Evolutionary conservation across 2,329 filamentous ascomycete species (phyloP), one percentile per base, ranked within the genome.

Genomic region (Raffaelea deltoideospora): DNA sequence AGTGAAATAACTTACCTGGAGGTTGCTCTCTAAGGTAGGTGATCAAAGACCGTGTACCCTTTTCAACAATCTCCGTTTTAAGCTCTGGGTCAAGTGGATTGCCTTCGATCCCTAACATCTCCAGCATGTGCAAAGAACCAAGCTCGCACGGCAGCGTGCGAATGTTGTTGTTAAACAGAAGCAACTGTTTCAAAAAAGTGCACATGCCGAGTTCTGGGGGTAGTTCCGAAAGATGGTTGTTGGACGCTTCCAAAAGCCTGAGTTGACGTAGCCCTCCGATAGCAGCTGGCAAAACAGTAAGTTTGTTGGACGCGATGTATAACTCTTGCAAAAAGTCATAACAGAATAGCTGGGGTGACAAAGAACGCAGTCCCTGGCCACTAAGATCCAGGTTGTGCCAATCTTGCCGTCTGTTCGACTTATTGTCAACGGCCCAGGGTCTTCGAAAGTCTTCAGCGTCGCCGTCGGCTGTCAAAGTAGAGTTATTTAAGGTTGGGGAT

Each of bases 191-290:
- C 38, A 98, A 65, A 47, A 87, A 90, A 21, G 87, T 90, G 49
- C 94, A 84, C 88, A 96, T 98, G 52, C 90, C 90, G 42, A 98
- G 75, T 61, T 98, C 88, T 18, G 82, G 72, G 1, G 90, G 90
- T 4, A 98, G 64, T 45, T 81, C 76, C 9, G 69, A 70, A 41
- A 98, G 67, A 43, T 88, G 74, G 56, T 98, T 98, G 60, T 79
- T 76, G 0, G 90, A 96, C 3, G 87, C 69, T 56, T 98, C 88
- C 34, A 98, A 70, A 50, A 87, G 72, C 26, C 75, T 80, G 34
- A 98, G 63, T 44, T 81, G 79, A 45, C 87, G 77, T 45, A 98
- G 65, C 48, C 79, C 72, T 28, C 90, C 87, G 53, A 98, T 85
- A 18, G 76, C 68, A 27, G 80, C 63, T 11, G 88, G 86, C n/a